These are phyloP conservation scores for Neurospora sublineolata DNA, from an alignment of 495 filamentous ascomycete species.

Conservation along the genomic window DNA sequence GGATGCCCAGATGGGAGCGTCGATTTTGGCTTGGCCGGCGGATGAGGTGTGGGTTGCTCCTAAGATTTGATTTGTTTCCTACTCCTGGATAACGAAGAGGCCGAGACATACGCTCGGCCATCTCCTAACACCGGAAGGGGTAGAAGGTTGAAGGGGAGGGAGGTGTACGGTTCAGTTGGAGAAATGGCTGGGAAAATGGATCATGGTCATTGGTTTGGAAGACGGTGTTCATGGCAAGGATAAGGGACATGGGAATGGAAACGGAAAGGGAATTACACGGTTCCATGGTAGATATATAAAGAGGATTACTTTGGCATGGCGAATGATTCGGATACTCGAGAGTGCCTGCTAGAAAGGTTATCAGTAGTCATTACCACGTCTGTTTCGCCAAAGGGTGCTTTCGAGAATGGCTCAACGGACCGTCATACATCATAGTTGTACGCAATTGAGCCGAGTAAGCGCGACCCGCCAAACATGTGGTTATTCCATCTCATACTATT, in stretches of 20 bases:
- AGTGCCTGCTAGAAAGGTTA: neutral
- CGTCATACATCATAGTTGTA: neutral
- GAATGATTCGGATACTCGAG: neutral
- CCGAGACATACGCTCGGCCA: slow-evolving; percentile 54
- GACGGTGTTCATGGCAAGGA: neutral
- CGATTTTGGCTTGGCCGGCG: slow-evolving; percentile 18
- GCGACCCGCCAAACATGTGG: neutral
- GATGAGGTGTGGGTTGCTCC: slow-evolving; percentile 16
- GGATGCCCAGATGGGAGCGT: slow-evolving; percentile 15
- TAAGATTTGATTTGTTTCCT: neutral
- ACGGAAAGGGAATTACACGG: neutral
- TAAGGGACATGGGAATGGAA: neutral
- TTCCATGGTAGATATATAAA: neutral
- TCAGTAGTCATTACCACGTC: neutral
- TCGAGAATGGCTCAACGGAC: neutral
- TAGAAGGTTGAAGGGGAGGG: neutral
- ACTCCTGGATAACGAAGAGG: slow-evolving; percentile 46
- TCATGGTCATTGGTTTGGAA: too few relatives aligned
- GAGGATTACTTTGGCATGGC: neutral
- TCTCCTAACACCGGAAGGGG: slow-evolving; percentile 59
- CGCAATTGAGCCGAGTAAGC: too few relatives aligned
- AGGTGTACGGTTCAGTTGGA: neutral
- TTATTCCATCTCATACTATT: neutral
- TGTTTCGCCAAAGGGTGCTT: neutral
- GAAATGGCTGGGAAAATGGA: neutral